Conservation (phyloP, 2,329 filamentous ascomycete species). For the Blastomyces emzantsi region DNA sequence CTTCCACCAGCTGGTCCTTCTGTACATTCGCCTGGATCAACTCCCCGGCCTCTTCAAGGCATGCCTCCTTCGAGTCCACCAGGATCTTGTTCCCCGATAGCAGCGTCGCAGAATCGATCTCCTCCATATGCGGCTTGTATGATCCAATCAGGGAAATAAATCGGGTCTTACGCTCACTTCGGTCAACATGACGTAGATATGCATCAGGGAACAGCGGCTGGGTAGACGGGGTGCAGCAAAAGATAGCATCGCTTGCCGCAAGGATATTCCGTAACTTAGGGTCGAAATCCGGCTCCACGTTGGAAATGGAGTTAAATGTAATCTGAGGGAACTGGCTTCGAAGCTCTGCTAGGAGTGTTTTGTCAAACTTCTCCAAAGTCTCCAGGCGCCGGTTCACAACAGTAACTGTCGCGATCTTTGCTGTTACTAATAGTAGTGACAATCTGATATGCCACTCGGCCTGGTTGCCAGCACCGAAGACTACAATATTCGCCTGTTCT, state of each 20-base stretch:
- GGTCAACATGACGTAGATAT: constrained; percentile 29
- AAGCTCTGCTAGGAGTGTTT: constrained; percentile 26
- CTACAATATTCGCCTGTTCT: constrained; percentile 30
- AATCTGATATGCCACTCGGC: constrained; percentile 44
- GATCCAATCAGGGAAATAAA: constrained; percentile 47
- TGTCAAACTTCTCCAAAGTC: constrained; percentile 45
- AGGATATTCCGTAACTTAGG: constrained; percentile 24
- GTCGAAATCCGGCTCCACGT: constrained; percentile 38
- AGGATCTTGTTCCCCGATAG: constrained; percentile 53
- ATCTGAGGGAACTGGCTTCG: constrained; percentile 30
- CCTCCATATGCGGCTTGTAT: constrained; percentile 47
- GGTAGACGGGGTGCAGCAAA: constrained; percentile 42
- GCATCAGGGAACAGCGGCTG: constrained; percentile 35
- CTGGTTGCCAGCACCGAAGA: constrained; percentile 44
- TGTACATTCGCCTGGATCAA: constrained; percentile 34
- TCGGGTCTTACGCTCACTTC: constrained; percentile 26
- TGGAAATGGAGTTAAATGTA: constrained; percentile 10
- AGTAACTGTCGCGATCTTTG: constrained; percentile 53
- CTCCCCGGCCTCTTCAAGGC: constrained; percentile 41
- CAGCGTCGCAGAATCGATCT: constrained; percentile 39
- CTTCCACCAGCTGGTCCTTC: constrained; percentile 34
- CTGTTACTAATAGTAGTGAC: constrained; percentile 39
- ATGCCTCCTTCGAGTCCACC: constrained; percentile 49
- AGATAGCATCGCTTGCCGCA: constrained; percentile 36
- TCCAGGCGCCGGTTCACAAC: constrained; percentile 63